These are phyloP conservation scores for Tephrocybe sp. DNA, from an alignment of 768 basidiomycete species.

Conservation along the genomic window DNA sequence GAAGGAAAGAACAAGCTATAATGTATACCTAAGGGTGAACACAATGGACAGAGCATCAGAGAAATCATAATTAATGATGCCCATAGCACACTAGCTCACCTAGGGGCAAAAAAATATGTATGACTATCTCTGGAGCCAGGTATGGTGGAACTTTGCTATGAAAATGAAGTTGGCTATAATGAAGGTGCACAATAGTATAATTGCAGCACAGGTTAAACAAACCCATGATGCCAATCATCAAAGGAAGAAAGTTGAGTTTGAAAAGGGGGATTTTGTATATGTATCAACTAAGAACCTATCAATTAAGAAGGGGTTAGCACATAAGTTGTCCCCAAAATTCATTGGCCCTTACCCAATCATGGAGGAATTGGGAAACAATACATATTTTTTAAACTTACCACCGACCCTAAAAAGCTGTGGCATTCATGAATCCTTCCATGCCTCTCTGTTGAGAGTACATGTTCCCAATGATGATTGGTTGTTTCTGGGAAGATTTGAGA, in stretches of 20 bases:
- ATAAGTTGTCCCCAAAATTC: neutral
- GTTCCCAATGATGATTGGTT: slow-evolving; percentile 32
- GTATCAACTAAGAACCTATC: neutral
- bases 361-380: neutral
- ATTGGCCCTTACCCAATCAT: neutral
- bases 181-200: neutral
- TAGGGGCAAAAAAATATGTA: no score
- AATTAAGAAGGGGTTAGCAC: neutral
- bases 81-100: no score
- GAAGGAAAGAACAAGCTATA: neutral
- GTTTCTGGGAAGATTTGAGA: slow-evolving; percentile 31
- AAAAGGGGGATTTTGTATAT: slow-evolving; percentile 1
- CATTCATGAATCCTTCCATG: slow-evolving; percentile 35
- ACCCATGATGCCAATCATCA: neutral
- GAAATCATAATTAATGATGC: no score
- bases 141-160: neutral
- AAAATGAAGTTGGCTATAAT: neutral
- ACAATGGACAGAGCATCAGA: no score
- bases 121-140: no score
- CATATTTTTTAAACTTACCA: neutral
- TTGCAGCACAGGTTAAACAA: neutral
- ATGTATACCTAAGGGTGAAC: neutral
- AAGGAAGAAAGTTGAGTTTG: neutral
- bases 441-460: slow-evolving; percentile 28
- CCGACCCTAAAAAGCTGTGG: slow-evolving; percentile 19